These are phyloP conservation scores for Cryptosporidium tyzzeri DNA, from an alignment of 169 alveolate species.

Conservation along the genomic window DNA sequence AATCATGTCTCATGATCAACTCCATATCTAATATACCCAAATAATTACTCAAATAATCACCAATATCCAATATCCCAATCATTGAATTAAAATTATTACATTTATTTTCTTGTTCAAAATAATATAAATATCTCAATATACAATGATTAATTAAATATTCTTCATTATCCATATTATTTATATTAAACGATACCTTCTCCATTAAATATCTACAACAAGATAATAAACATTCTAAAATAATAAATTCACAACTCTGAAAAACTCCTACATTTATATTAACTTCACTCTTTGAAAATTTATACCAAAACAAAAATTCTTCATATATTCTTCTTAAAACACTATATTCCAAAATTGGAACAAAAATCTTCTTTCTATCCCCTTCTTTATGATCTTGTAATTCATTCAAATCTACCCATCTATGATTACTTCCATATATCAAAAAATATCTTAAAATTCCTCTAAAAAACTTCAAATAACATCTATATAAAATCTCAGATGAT, in stretches of 20 bases:
- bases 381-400: neutral
- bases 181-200: constrained; percentile 13
- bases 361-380: neutral
- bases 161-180: neutral
- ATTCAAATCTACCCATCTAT: constrained; percentile 5
- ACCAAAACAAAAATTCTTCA: constrained; percentile 25
- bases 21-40: constrained; percentile 25
- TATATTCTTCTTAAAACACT: neutral
- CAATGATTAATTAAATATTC: constrained; percentile 19
- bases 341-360: constrained; percentile 43
- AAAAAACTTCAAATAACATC: constrained; percentile 30
- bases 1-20: constrained; percentile 6
- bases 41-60: constrained; percentile 34
- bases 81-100: neutral
- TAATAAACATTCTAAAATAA: constrained; percentile 23
- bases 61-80: constrained; percentile 27
- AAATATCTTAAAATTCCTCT: constrained; percentile 32
- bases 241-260: constrained; percentile 19
- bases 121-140: neutral
- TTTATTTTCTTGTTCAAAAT: neutral
- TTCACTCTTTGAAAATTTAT: neutral
- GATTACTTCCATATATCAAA: constrained; percentile 52
- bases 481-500: constrained; percentile 8
- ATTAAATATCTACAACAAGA: constrained; percentile 21
- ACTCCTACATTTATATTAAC: neutral